Conservation (phyloP, 2,329 filamentous ascomycete species). For the Fusarium hainanense region DNA sequence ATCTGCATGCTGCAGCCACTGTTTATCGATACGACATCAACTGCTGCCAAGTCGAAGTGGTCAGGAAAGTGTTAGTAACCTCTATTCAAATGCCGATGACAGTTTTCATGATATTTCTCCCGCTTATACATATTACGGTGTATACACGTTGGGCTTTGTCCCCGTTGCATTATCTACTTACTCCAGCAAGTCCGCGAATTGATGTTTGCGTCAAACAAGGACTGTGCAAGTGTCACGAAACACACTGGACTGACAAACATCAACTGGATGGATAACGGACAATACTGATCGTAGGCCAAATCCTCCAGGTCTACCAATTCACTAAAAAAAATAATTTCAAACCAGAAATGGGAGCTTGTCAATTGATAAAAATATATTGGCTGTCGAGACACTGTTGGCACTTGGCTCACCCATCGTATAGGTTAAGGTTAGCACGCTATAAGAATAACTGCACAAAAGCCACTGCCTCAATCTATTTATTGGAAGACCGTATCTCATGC, state of each 20-base stretch:
- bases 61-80: constrained; percentile 11
- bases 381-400: too few relatives aligned
- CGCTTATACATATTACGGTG: background rate
- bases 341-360: background rate
- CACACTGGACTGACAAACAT: background rate
- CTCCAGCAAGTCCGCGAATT: too few relatives aligned
- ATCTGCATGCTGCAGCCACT: constrained; percentile 11
- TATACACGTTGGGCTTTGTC: background rate
- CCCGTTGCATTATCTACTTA: background rate
- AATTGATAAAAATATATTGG: background rate
- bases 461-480: background rate
- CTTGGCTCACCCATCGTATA: too few relatives aligned
- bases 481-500: background rate
- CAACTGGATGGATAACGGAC: too few relatives aligned
- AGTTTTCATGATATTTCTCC: background rate
- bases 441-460: background rate
- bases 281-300: too few relatives aligned
- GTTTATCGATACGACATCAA: constrained; percentile 1
- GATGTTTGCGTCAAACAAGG: background rate
- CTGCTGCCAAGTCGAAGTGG: background rate
- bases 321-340: too few relatives aligned
- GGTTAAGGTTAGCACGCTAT: background rate
- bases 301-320: too few relatives aligned
- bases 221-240: background rate
- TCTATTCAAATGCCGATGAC: constrained; percentile 14